phyloP scores from a whole-genome alignment of 148 eudicot genomes.

The Talinum fruticosum region DNA sequence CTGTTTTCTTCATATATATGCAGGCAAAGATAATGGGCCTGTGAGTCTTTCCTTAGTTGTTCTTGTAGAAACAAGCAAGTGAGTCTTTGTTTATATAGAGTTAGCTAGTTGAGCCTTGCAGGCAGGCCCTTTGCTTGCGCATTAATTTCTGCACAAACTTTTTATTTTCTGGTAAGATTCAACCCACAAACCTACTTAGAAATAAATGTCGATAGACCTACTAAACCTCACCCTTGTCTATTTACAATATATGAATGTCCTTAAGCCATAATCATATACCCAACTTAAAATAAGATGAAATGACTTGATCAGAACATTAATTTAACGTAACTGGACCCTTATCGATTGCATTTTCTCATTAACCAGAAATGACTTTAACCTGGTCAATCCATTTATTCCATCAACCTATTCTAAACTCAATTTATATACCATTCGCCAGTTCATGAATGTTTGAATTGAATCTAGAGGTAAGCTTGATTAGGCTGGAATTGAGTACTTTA shows the following conservation, averaged over 20 bases:
- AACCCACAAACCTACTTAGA: background rate
- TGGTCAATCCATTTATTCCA: too few species aligned
- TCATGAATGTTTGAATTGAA: too few species aligned
- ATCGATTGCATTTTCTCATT: too few species aligned
- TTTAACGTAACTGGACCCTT: too few species aligned
- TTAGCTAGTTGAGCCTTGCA: background rate
- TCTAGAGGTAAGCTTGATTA: background rate
- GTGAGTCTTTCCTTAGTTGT: slow-evolving; percentile 7
- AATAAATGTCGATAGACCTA: background rate
- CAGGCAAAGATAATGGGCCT: background rate
- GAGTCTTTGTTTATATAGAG: slow-evolving; percentile 14
- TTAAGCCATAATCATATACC: too few species aligned
- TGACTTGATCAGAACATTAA: too few species aligned
- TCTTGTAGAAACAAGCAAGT: slow-evolving; percentile 15
- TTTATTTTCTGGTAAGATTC: slow-evolving; percentile 19
- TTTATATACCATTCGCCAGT: too few species aligned
- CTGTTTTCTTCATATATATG: background rate
- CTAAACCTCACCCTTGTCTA: background rate
- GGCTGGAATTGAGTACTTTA: background rate
- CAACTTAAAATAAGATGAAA: too few species aligned
- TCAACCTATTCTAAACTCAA: too few species aligned
- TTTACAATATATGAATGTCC: too few species aligned
- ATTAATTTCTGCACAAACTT: slow-evolving; percentile 12
- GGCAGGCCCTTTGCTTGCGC: too few species aligned
- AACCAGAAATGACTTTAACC: too few species aligned